Percentiles rank a stretch among this genome's conserved stretches.
phyloP scores from a whole-genome alignment of 441 rosid genomes.

The Jatropha podagrica region DNA sequence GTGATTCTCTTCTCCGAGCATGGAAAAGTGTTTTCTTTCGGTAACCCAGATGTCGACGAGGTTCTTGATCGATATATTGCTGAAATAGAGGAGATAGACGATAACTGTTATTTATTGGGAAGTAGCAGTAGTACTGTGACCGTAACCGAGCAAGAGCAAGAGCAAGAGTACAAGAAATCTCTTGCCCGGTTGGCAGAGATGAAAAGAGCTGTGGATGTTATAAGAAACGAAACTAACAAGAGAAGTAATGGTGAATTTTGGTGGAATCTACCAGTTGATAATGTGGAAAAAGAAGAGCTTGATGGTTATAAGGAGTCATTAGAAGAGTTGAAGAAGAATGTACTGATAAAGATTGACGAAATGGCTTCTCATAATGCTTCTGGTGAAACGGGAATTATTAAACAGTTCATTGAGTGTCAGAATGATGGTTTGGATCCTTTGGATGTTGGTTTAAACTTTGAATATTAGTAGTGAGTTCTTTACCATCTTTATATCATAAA shows the following conservation, averaged over 20 bases:
- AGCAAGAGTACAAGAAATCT: background rate
- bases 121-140: too few species aligned
- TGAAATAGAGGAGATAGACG: background rate
- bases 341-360: background rate
- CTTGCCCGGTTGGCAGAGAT: background rate
- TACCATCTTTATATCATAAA: background rate
- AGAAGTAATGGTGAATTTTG: background rate
- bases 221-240: background rate
- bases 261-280: constrained; percentile 7
- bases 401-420: background rate
- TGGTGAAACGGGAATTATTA: constrained; percentile 6
- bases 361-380: background rate
- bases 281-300: constrained; percentile 14
- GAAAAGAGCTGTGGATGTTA: background rate
- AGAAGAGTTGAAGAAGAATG: constrained; percentile 18
- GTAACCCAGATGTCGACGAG: constrained; percentile 12
- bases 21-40: constrained; percentile 12
- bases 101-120: background rate
- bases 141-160: background rate
- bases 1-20: constrained; percentile 23
- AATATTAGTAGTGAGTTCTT: background rate
- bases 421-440: background rate
- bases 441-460: background rate
- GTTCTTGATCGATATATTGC: constrained; percentile 14
- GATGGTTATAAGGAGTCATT: constrained; percentile 11